These are phyloP conservation scores for Paragyromitra xinjiangensis DNA, from an alignment of 495 filamentous ascomycete genomes.

Conservation along the genomic window DNA sequence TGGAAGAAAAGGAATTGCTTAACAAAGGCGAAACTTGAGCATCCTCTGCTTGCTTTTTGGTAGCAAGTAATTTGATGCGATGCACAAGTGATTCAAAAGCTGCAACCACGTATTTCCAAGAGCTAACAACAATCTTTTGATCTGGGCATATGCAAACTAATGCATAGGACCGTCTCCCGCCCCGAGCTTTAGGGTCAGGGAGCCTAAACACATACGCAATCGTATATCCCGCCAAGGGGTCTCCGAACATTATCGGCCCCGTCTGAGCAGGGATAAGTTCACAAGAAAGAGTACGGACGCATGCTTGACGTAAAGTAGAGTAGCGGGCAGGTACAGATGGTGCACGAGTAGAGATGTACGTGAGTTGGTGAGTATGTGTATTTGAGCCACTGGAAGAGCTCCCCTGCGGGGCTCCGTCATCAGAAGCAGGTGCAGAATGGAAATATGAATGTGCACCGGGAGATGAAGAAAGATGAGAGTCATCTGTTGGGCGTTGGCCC, in stretches of 20 bases:
- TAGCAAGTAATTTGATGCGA: slow-evolving; percentile 71
- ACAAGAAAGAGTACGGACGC: slow-evolving; percentile 83
- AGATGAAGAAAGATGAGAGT: slow-evolving; percentile 56
- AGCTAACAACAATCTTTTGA: slow-evolving; percentile 76
- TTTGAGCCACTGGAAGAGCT: slow-evolving; percentile 51
- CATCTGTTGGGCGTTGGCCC: slow-evolving; percentile 62
- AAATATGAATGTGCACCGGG: slow-evolving; percentile 64
- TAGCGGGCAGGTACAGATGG: slow-evolving; percentile 79
- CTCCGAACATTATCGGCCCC: slow-evolving; percentile 87
- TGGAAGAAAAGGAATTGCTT: slow-evolving; percentile 50
- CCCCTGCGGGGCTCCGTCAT: slow-evolving; percentile 61
- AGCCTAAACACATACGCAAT: slow-evolving; percentile 93
- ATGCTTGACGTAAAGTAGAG: slow-evolving; percentile 83
- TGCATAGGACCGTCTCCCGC: slow-evolving; percentile 84
- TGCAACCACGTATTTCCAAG: slow-evolving; percentile 75
- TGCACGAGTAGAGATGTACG: slow-evolving; percentile 85
- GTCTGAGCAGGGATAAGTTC: slow-evolving; percentile 80
- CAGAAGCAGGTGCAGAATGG: slow-evolving; percentile 59
- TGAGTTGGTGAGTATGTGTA: slow-evolving; percentile 79
- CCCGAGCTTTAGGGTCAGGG: slow-evolving; percentile 85
- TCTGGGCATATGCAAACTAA: slow-evolving; percentile 79
- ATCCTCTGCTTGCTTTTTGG: slow-evolving; percentile 70
- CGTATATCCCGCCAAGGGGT: slow-evolving; percentile 81
- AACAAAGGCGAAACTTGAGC: slow-evolving; percentile 59
- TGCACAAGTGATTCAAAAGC: slow-evolving; percentile 80